These are phyloP conservation scores for Pseudozyma flocculosa DNA, from an alignment of 1,284 basidiomycete genomes.

Conservation along the genomic window DNA sequence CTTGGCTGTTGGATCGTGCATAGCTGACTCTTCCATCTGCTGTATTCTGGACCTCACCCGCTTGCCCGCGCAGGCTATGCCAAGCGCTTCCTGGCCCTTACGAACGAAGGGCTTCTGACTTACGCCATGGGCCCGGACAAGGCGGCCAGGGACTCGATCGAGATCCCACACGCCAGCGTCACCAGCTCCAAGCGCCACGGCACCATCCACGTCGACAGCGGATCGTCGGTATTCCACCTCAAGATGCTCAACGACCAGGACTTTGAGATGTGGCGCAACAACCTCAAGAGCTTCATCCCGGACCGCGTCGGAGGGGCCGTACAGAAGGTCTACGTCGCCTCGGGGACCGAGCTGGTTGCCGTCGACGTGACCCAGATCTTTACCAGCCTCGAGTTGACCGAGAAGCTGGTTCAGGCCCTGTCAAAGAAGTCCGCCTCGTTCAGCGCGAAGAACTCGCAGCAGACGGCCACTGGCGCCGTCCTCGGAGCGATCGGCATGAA, in stretches of 20 bases:
- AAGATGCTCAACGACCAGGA: conserved; percentile 51
- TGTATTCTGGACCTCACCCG: no score
- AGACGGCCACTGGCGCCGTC: conserved; percentile 14
- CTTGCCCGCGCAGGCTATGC: conserved; percentile 54
- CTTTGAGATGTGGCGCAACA: conserved; percentile 49
- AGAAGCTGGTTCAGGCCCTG: conserved; percentile 37
- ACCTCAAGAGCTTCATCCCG: conserved; percentile 51
- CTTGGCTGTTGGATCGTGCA: no score
- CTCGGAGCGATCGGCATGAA: conserved; percentile 28
- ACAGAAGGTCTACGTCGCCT: conserved; percentile 36
- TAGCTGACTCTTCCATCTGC: no score
- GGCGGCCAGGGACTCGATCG: conserved; percentile 48
- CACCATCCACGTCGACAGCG: conserved; percentile 56
- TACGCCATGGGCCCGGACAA: conserved; percentile 52
- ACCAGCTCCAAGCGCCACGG: conserved; percentile 51
- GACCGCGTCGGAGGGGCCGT: conserved; percentile 20
- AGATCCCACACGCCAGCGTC: conserved; percentile 54
- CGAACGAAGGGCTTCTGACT: conserved; percentile 48
- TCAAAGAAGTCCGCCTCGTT: conserved; percentile 3
- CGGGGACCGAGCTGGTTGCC: conserved; percentile 37
- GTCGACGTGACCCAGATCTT: conserved; percentile 42
- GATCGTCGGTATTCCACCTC: conserved; percentile 53
- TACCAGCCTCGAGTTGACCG: conserved; percentile 33
- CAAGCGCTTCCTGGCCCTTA: conserved; percentile 54
- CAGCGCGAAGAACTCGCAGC: conserved; percentile 9